These are phyloP conservation scores for Schwanniomyces sp. DNA, from an alignment of 805 yeast species.

Conservation along the genomic window DNA sequence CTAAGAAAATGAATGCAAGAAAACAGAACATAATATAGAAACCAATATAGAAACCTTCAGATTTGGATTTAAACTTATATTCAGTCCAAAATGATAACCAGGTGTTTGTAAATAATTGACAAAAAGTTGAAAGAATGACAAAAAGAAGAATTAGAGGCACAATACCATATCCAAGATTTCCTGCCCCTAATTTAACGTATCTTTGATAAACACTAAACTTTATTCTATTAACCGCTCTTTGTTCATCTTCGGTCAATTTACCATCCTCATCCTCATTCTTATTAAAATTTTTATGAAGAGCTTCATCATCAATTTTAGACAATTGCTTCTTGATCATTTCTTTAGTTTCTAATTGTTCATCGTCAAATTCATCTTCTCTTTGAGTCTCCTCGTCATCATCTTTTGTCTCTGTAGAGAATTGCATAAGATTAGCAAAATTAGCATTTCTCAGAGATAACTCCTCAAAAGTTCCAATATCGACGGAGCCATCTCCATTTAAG, in stretches of 20 bases:
- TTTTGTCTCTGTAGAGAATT: slow-evolving; percentile 16
- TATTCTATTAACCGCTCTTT: slow-evolving; percentile 58
- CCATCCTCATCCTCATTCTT: slow-evolving; percentile 22
- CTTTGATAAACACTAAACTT: slow-evolving; percentile 46
- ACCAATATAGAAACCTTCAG: slow-evolving; percentile 68
- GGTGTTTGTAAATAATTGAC: slow-evolving; percentile 60
- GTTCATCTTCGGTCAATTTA: slow-evolving; percentile 46
- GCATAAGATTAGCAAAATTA: slow-evolving; percentile 29
- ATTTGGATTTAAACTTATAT: slow-evolving; percentile 45
- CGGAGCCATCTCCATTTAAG: slow-evolving; percentile 30
- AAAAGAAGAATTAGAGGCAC: slow-evolving; percentile 18
- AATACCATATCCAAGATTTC: slow-evolving; percentile 35
- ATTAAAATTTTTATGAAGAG: slow-evolving; percentile 30
- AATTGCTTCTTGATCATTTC: slow-evolving; percentile 8
- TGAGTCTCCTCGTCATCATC: slow-evolving; percentile 14
- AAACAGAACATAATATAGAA: slow-evolving; percentile 63
- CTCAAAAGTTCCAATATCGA: slow-evolving; percentile 29
- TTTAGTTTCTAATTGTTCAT: slow-evolving; percentile 9
- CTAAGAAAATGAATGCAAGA: slow-evolving; percentile 44
- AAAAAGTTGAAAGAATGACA: slow-evolving; percentile 45
- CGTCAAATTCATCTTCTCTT: slow-evolving; percentile 10
- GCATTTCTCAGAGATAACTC: slow-evolving; percentile 21
- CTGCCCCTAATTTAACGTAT: slow-evolving; percentile 58
- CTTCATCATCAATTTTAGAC: slow-evolving; percentile 29
- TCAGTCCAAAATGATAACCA: slow-evolving; percentile 87